phyloP scores from a whole-genome alignment of 1,284 basidiomycete genomes.

The Ceraceosorus guamensis region DNA sequence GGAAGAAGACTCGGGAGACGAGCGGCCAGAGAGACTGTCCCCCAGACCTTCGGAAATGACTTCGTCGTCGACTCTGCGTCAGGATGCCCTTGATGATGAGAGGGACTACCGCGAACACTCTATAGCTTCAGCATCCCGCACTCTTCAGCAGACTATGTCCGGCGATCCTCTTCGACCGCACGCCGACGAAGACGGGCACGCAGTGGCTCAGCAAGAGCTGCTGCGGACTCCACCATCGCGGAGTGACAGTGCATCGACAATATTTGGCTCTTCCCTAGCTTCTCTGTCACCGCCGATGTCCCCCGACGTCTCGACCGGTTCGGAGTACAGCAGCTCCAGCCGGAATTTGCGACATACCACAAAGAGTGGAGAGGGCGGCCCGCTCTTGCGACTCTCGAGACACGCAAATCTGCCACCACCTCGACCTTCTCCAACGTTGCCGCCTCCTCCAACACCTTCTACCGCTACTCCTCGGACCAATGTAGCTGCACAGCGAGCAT shows the following conservation, averaged over 20 bases:
- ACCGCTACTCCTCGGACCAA: too few species aligned
- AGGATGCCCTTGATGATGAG: conserved; percentile 8
- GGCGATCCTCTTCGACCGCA: neutral
- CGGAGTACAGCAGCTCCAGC: too few species aligned
- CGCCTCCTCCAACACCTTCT: neutral
- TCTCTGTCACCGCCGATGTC: too few species aligned
- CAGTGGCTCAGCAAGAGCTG: neutral
- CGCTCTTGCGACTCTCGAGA: too few species aligned
- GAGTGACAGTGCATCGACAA: neutral
- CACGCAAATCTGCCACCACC: neutral
- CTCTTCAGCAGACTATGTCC: too few species aligned
- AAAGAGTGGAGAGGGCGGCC: too few species aligned
- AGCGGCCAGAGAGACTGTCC: neutral
- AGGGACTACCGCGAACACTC: neutral
- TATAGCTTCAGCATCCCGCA: neutral
- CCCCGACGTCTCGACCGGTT: too few species aligned
- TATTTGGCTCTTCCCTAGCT: too few species aligned
- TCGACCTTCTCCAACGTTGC: neutral
- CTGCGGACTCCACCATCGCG: neutral
- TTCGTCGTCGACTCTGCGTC: conserved; percentile 10
- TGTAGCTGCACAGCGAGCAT: too few species aligned
- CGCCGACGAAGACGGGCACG: conserved; percentile 3
- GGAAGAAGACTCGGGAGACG: too few species aligned
- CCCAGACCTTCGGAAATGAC: conserved; percentile 6
- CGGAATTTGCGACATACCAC: too few species aligned